Conservation (phyloP, 257 asterid species). For the Lantana camara region DNA sequence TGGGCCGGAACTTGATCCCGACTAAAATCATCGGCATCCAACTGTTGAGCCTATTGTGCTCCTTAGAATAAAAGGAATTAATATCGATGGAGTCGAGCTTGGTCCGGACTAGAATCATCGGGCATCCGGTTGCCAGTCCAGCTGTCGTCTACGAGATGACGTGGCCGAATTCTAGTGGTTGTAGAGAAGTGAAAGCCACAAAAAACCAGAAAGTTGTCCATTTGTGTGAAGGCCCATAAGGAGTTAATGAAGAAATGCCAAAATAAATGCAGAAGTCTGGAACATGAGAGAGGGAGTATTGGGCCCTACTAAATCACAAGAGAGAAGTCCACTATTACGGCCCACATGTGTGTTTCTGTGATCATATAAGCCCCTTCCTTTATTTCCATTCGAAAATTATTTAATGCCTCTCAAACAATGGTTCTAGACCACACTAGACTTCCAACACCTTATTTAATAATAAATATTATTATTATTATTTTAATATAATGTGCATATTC, state of each 20-base stretch:
- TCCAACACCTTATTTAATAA: conserved; percentile 14
- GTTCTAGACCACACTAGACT: conserved; percentile 17
- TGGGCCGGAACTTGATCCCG: no score
- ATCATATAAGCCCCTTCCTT: background rate
- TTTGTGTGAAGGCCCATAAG: conserved; percentile 31
- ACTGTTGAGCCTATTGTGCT: no score
- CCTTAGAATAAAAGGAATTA: no score
- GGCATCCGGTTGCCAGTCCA: conserved; percentile 6
- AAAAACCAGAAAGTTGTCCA: conserved; percentile 26
- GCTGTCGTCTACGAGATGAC: background rate
- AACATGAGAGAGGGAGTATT: conserved; percentile 10
- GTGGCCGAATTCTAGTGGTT: conserved; percentile 35
- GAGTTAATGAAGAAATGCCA: conserved; percentile 25
- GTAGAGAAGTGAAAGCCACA: conserved; percentile 26
- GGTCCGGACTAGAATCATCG: no score
- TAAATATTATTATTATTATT: no score
- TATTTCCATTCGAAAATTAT: conserved; percentile 7
- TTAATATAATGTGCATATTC: no score
- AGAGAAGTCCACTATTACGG: conserved; percentile 9
- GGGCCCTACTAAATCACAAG: conserved; percentile 27
- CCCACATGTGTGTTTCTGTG: conserved; percentile 27
- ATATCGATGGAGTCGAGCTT: no score
- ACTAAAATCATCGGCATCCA: no score
- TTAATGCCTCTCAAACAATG: background rate
- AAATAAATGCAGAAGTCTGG: background rate